Base-by-base conservation (phyloP, 305 asterid genomes). In the Coffea humblotiana region DNA sequence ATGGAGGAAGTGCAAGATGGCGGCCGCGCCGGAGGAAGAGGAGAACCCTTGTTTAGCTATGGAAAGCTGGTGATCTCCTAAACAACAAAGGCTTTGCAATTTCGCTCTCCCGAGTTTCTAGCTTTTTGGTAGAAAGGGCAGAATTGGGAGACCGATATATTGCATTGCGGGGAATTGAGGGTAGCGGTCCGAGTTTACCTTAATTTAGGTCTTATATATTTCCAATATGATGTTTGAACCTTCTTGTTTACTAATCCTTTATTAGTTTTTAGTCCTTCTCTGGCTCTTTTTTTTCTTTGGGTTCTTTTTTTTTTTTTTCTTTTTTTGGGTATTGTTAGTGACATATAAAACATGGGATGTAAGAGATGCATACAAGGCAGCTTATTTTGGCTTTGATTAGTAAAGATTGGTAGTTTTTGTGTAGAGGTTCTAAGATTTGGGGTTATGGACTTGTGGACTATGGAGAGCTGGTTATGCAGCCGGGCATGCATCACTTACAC, bases 121-220 rank as follows among this genome's bases (percentile, higher is more conserved):
- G 82, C 88, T 65, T 69, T 40, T 45, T 32, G 45, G 16, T 60
- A 14, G 18, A 45, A 83, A 82, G 88, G 82, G 90, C 77, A 84
- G 88, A 90, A 85, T 77, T n/a, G 90, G 92, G 88, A 90, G 94
- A 91, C 81, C 90, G 85, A 29, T 83, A 87, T 77, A 77, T 89
- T 87, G 97, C 95, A 90, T 82, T 83, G 95, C 89, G 97, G 97
- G 97, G 97, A 91, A 93, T 91, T 85, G 97, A 93, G 95, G 95
- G 90, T 88, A 86, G 82, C 92, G 97, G 97, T 93, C 97, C 97
- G 97, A 91, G 70, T 88, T 86, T 88, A 81, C 80, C 82, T 78
- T 80, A 84, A 65, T 48, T 78, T 74, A 32, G 45, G 64, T 56
- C 48, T 78, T 51, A 76, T 76, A 76, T 76, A 80, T 35, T 82